These are phyloP conservation scores for Verticillium albo-atrum DNA, from an alignment of 2,329 filamentous ascomycete species.

Conservation along the genomic window DNA sequence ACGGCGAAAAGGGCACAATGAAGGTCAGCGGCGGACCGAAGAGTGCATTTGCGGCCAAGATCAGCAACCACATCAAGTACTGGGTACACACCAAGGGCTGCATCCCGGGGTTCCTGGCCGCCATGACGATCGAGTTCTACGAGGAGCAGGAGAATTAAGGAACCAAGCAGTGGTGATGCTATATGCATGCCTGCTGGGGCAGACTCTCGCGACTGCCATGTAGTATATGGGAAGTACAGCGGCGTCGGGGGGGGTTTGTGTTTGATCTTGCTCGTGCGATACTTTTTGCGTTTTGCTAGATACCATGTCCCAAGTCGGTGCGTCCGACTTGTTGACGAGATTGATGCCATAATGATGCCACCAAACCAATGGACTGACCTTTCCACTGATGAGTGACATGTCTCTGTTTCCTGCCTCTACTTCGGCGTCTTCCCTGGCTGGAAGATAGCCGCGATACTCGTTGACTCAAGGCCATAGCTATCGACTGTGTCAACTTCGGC, in stretches of 20 bases:
- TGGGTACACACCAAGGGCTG: slow-evolving; percentile 94
- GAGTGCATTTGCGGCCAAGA: slow-evolving; percentile 80
- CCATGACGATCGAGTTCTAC: slow-evolving; percentile 88
- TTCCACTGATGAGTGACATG: not conserved
- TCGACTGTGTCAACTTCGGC: too few species aligned
- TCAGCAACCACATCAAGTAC: slow-evolving; percentile 83
- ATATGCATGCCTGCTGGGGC: not conserved
- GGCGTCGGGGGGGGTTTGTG: not conserved
- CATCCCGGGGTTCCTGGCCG: slow-evolving; percentile 89
- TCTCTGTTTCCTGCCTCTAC: not conserved
- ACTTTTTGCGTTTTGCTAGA: not conserved
- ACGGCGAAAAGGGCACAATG: slow-evolving; percentile 94
- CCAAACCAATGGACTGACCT: not conserved
- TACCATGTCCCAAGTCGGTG: not conserved
- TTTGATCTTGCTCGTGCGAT: not conserved
- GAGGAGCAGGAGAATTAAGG: slow-evolving; percentile 51
- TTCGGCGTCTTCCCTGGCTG: not conserved
- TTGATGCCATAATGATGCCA: not conserved
- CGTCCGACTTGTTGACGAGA: not conserved
- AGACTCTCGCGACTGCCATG: not conserved
- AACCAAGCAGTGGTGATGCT: not conserved
- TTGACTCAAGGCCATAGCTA: not conserved
- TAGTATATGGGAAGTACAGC: not conserved
- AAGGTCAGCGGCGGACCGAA: slow-evolving; percentile 90
- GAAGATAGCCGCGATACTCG: not conserved